Percentiles rank a stretch among this genome's conserved stretches.
Evolutionary conservation across 1,139 yeast species (phyloP).

Genomic region (Yamadazyma membranifaciens): DNA sequence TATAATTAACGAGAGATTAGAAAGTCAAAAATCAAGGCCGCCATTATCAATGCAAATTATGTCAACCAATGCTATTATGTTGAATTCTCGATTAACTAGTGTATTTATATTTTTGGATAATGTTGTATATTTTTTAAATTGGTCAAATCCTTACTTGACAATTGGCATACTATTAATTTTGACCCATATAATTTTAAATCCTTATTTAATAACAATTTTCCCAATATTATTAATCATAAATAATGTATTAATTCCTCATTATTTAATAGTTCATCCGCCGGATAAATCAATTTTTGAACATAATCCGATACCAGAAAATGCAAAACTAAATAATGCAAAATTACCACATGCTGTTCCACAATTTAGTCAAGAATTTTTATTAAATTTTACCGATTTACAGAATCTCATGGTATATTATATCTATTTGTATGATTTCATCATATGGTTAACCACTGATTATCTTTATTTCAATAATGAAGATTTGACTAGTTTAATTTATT

Average conservation of each 20-base stretch:
- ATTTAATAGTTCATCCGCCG: constrained; percentile 44
- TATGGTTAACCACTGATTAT: constrained; percentile 51
- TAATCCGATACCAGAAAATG: constrained; percentile 61
- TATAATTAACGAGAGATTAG: constrained; percentile 48
- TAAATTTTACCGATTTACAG: constrained; percentile 82
- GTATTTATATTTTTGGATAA: constrained; percentile 63
- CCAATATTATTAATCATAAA: constrained; percentile 57
- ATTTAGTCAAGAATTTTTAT: constrained; percentile 70
- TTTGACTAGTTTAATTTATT: constrained; percentile 53
- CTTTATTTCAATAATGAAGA: constrained; percentile 68
- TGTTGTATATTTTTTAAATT: constrained; percentile 50
- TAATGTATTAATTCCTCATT: constrained; percentile 69
- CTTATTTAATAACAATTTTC: constrained; percentile 49
- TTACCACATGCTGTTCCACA: constrained; percentile 78
- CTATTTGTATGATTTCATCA: constrained; percentile 56
- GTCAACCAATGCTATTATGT: constrained; percentile 65
- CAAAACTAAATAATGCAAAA: constrained; percentile 44
- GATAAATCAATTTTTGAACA: constrained; percentile 24
- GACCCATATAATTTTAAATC: constrained; percentile 63
- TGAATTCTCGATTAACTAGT: constrained; percentile 62
- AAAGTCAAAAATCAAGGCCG: constrained; percentile 63
- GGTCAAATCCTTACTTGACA: constrained; percentile 67
- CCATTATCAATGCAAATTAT: constrained; percentile 66
- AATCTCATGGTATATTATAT: constrained; percentile 76
- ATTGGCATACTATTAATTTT: constrained; percentile 53